These are phyloP conservation scores for Hirschioporus abietinus DNA, from an alignment of 768 basidiomycete species.

Conservation along the genomic window DNA sequence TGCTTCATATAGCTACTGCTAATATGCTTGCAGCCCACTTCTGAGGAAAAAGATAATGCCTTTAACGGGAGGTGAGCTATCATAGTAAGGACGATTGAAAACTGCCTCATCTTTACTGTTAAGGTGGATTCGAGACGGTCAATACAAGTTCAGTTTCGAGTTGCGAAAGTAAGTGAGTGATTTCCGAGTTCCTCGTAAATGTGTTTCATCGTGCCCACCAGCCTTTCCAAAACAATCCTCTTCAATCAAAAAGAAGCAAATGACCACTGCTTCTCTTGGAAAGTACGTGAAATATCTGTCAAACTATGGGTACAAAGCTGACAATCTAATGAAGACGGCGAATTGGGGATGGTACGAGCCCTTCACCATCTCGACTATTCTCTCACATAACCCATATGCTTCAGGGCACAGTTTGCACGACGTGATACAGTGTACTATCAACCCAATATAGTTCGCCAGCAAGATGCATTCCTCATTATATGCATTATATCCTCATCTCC, in stretches of 20 bases:
- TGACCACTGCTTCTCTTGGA: constrained; percentile 76
- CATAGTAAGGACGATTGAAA: neutral
- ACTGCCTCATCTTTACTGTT: neutral
- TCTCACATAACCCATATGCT: constrained; percentile 1
- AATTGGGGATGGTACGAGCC: constrained; percentile 78
- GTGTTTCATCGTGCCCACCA: constrained; percentile 12
- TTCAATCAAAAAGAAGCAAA: constrained; percentile 74
- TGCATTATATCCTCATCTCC: constrained; percentile 76
- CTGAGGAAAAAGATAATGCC: constrained; percentile 66
- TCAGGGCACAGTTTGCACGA: constrained; percentile 74
- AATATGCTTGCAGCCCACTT: constrained; percentile 51
- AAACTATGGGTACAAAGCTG: neutral
- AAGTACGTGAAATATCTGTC: constrained; percentile 31
- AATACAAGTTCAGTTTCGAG: constrained; percentile 85
- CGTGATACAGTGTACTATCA: constrained; percentile 67
- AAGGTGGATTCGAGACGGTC: constrained; percentile 81
- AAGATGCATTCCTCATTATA: constrained; percentile 69
- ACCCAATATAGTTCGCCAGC: constrained; percentile 41
- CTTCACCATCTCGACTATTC: constrained; percentile 6
- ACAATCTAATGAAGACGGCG: constrained; percentile 45
- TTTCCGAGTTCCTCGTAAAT: constrained; percentile 1
- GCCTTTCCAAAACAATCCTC: constrained; percentile 42
- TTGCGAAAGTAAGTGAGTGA: constrained; percentile 50
- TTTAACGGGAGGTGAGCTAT: constrained; percentile 48
- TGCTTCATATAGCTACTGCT: constrained; percentile 4